Conservation (phyloP, 1,139 yeast species). For the Suhomyces bokatorum region DNA sequence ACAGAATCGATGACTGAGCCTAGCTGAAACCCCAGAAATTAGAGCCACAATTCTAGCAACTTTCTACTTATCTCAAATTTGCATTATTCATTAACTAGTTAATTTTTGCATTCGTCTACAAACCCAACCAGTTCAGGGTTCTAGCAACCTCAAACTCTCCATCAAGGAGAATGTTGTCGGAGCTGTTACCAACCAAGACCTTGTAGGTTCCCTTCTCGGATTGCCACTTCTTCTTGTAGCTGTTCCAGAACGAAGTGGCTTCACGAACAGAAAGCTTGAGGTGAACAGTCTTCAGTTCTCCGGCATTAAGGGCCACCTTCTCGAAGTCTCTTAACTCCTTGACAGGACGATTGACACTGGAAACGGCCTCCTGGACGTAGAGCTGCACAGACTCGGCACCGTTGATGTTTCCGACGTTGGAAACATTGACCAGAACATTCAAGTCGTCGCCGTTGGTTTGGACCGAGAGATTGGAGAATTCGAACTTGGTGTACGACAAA, state of each 20-base stretch:
- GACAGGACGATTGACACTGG: conserved; percentile 49
- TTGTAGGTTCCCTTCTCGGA: conserved; percentile 50
- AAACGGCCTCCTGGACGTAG: conserved; percentile 40
- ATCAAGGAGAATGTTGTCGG: conserved; percentile 23
- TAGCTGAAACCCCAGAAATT: too few species aligned
- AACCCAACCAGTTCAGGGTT: conserved; percentile 20
- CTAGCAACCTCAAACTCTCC: conserved; percentile 15
- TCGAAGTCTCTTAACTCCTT: conserved; percentile 60
- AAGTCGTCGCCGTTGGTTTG: conserved; percentile 14
- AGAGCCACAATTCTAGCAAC: too few species aligned
- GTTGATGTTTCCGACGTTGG: conserved; percentile 39
- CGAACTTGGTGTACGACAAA: conserved; percentile 26
- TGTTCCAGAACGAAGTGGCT: conserved; percentile 57
- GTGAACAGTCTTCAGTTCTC: conserved; percentile 37
- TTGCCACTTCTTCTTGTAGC: conserved; percentile 49
- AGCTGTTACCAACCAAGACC: conserved; percentile 46
- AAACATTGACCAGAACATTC: conserved; percentile 36
- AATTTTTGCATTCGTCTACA: conserved; percentile 3
- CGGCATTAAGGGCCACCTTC: conserved; percentile 46
- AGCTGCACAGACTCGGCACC: conserved; percentile 53
- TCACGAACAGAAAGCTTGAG: conserved; percentile 44
- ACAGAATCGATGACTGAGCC: too few species aligned
- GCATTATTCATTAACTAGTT: neutral
- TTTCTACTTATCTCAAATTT: neutral
- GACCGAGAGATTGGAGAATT: conserved; percentile 16